Evolutionary conservation across 176 grass and related monocot species (phyloP), one percentile per base, ranked within the genome.

Genomic region (Avena insularis): DNA sequence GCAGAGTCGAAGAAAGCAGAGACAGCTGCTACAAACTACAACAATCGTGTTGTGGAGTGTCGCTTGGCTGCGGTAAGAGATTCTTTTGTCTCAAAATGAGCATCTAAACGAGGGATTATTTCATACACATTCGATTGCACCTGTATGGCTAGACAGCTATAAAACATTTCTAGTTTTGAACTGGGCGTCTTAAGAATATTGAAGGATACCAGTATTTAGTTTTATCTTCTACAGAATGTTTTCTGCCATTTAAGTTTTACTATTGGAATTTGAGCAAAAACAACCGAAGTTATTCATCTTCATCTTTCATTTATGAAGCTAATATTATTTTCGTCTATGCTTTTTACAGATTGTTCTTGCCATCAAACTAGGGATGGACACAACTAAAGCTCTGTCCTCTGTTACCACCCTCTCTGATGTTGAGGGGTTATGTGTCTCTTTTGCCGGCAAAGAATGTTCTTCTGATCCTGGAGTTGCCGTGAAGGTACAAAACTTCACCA

Each of bases 1-100:
- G 97, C 97, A 33, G 97, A 98, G 87, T 98, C 97, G 73, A 91
- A 98, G 80, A 96, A 98, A 92, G 97, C 97, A 77, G 92, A 96
- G 84, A 98, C 97, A 77, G 94, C 94, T 69, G 94, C 97, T 50
- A 96, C 93, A 88, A 98, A 98, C 53, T 98, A 98, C 40, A 96
- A 98, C 33, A 96, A 98, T 31, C 93, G 97, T 77, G 97, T 98
- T 56, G 92, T 98, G 12, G 97, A 98, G 81, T 98, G 97, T 57
- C 92, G 92, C 80, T 80, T 98, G 46, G 88, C 90, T 72, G 78
- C 93, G 9, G 93, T 95, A 95, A 90, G 75, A 75, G 20, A 76
- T 50, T 84, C 17, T 31, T 81, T 78, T 45, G n/a, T 80, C 73
- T 78, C n/a, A 38, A 43, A 71, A 11, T 11, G 16, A 67, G 31